phyloP scores from a whole-genome alignment of 306 rosid genomes.

The Corylus heterophylla region DNA sequence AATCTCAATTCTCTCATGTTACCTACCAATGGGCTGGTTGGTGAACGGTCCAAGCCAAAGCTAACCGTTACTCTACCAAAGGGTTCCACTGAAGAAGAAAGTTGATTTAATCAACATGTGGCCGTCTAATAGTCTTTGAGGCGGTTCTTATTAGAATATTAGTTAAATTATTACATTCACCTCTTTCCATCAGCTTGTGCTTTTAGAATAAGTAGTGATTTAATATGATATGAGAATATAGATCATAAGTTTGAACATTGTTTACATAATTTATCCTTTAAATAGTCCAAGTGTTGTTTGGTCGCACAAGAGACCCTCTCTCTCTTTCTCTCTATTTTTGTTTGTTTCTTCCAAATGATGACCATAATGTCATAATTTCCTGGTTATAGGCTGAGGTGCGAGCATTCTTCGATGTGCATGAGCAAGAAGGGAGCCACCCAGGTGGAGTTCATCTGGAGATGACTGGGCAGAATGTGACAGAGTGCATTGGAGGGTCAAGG shows the following conservation, averaged over 20 bases:
- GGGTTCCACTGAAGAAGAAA: neutral
- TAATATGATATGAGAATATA: too few relatives aligned
- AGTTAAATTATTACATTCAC: too few relatives aligned
- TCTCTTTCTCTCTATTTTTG: too few relatives aligned
- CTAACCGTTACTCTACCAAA: neutral
- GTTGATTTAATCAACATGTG: neutral
- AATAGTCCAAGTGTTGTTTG: too few relatives aligned
- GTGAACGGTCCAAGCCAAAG: neutral
- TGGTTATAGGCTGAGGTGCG: conserved; percentile 63
- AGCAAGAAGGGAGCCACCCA: conserved; percentile 78
- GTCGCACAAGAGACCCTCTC: neutral
- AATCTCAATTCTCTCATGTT: neutral
- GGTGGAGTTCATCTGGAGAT: conserved; percentile 81
- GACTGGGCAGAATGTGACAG: conserved; percentile 83
- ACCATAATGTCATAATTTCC: neutral
- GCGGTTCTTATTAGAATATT: neutral
- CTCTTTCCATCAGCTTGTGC: too few relatives aligned
- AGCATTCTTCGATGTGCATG: conserved; percentile 82
- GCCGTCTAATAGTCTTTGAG: neutral
- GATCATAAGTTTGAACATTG: too few relatives aligned
- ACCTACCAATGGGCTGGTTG: neutral
- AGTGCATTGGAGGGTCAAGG: conserved; percentile 79
- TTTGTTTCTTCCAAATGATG: too few relatives aligned
- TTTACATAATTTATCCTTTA: too few relatives aligned
- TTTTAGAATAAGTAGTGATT: too few relatives aligned